Evolutionary conservation across 2,329 filamentous ascomycete species (phyloP), one percentile per base, ranked within the genome.

Genomic region (Xylariaceae sp.): DNA sequence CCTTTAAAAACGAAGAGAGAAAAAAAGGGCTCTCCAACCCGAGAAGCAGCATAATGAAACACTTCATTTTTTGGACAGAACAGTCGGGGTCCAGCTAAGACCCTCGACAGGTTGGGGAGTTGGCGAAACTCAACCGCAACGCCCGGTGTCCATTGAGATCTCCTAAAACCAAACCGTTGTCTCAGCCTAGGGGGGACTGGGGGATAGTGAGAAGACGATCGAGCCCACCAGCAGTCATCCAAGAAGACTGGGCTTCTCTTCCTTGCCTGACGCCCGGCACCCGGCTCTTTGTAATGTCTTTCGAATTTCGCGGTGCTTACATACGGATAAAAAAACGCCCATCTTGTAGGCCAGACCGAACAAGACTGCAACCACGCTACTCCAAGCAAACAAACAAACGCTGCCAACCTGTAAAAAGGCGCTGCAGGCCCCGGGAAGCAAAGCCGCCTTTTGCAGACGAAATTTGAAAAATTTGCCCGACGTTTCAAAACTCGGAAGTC

Each of bases 331-430:
- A 53, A 12, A 37, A 40, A 47, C 32, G 30, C 18, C 22, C 36
- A 57, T 55, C 29, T 48, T 48, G 46, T 44, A 41, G 57, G 49
- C 48, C 59, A 61, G 63, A 55, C 4, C 44, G 46, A 60, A 59
- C 56, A 55, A 42, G 49, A 63, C 57, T 45, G 53, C 55, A 57
- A 60, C 61, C 57, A 61, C 61, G 61, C 62, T 67, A 66, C 64
- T 68, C 63, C 65, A 67, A 67, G 57, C 57, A 52, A 57, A 55
- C 65, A 67, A 67, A 58, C 57, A 52, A 57, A 55, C 55, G 49
- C 59, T 61, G 56, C 54, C 55, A 57, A 59, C 40, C 58, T 52
- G 48, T 47, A 43, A 46, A 54, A 53, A 55, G 56, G 48, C 51
- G 54, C 49, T 40, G 50, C 49, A 52, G 22, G 50, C 54, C 59